These are phyloP conservation scores for Hemisphaericaspora xylanilytica DNA, from an alignment of 1,139 yeast genomes.

Conservation along the genomic window DNA sequence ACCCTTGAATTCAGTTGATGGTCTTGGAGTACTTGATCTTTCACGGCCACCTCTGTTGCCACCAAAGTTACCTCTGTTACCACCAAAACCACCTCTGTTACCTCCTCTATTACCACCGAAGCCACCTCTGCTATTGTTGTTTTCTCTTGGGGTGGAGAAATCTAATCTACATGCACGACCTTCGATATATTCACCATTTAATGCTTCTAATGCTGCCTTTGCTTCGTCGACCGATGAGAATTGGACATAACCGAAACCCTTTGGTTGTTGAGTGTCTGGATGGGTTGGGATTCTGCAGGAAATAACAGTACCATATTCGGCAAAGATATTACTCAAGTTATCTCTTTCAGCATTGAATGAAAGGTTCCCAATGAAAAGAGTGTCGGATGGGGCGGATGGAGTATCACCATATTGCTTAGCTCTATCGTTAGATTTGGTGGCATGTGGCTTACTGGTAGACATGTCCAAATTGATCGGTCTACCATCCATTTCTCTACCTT, in stretches of 20 bases:
- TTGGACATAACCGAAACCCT: constrained; percentile 98
- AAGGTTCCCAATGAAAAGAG: constrained; percentile 92
- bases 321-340: constrained; percentile 66
- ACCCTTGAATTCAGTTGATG: constrained; percentile 66
- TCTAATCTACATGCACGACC: constrained; percentile 96
- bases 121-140: constrained; percentile 35
- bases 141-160: constrained; percentile 86
- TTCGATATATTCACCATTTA: constrained; percentile 85
- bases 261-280: constrained; percentile 98
- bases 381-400: constrained; percentile 89
- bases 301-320: constrained; percentile 74
- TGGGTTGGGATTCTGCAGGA: constrained; percentile 96
- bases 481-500: constrained; percentile 95
- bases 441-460: constrained; percentile 79
- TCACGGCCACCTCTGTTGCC: constrained; percentile 40
- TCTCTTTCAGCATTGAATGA: constrained; percentile 88
- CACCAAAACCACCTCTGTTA: constrained; percentile 17
- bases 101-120: constrained; percentile 26
- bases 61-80: constrained; percentile 26
- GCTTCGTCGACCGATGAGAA: constrained; percentile 86
- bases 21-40: constrained; percentile 56
- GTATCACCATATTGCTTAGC: constrained; percentile 88
- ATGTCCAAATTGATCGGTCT: constrained; percentile 93
- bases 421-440: constrained; percentile 61
- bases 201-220: constrained; percentile 78